phyloP scores from a whole-genome alignment of 1,284 basidiomycete species.

The Vanrija sp. region DNA sequence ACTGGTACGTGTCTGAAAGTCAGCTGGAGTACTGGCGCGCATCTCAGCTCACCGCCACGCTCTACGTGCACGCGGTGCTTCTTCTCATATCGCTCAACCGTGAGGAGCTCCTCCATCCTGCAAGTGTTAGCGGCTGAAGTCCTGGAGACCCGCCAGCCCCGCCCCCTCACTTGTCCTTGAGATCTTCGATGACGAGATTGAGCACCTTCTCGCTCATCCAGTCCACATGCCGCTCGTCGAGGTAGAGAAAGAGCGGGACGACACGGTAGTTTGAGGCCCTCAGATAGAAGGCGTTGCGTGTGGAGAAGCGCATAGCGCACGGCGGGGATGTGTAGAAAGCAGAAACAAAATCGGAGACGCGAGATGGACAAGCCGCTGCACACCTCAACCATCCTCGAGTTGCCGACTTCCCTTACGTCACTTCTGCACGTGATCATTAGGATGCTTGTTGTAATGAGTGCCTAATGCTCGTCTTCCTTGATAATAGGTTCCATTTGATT shows the following conservation, averaged over 20 bases:
- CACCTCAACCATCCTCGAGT: no score
- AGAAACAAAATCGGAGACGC: no score
- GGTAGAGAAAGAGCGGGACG: slow-evolving; percentile 43
- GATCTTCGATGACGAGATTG: slow-evolving; percentile 37
- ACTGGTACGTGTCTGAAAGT: slow-evolving; percentile 40
- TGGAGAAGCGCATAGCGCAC: slow-evolving; percentile 37
- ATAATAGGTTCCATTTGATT: background rate
- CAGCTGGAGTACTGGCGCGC: background rate
- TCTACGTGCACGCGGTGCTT: slow-evolving; percentile 46
- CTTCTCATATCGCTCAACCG: slow-evolving; percentile 25
- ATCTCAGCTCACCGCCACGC: slow-evolving; percentile 33
- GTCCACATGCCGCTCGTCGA: slow-evolving; percentile 47
- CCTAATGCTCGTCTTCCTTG: no score
- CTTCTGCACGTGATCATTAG: no score
- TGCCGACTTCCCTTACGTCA: background rate
- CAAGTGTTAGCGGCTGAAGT: background rate
- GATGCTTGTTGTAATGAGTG: no score
- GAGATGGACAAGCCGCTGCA: background rate
- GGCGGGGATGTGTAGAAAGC: no score
- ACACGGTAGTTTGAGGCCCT: slow-evolving; percentile 43
- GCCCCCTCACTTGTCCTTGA: slow-evolving; percentile 33
- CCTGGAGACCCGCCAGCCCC: background rate
- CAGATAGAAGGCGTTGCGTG: slow-evolving; percentile 44
- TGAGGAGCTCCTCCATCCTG: slow-evolving; percentile 32
- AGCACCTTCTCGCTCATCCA: slow-evolving; percentile 44